phyloP scores from a whole-genome alignment of 2,329 filamentous ascomycete species.

The Apiospora koreana region DNA sequence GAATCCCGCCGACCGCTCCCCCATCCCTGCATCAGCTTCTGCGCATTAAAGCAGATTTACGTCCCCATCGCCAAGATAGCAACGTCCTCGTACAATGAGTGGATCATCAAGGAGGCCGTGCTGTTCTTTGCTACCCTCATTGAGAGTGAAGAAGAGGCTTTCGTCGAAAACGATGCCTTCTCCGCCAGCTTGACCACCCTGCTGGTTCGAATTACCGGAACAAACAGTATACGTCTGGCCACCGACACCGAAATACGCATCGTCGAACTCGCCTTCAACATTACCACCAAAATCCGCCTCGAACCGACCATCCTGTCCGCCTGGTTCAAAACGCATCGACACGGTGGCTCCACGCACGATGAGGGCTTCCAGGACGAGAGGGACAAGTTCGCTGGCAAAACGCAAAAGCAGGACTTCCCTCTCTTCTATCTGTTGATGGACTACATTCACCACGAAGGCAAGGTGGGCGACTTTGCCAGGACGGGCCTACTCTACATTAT shows the following conservation, averaged over 20 bases:
- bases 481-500: constrained; percentile 95
- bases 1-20: constrained; percentile 86
- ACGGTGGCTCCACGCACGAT: constrained; percentile 29
- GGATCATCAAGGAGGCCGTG: constrained; percentile 81
- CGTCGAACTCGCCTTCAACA: constrained; percentile 91
- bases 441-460: constrained; percentile 93
- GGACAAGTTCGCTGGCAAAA: constrained; percentile 78
- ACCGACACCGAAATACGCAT: constrained; percentile 84
- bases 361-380: constrained; percentile 48
- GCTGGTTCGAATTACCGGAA: constrained; percentile 74
- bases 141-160: constrained; percentile 94
- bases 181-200: constrained; percentile 86
- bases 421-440: constrained; percentile 95
- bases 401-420: constrained; percentile 90
- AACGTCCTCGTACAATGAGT: constrained; percentile 79
- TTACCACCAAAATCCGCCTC: constrained; percentile 92
- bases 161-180: constrained; percentile 84
- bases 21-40: constrained; percentile 89
- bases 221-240: constrained; percentile 71
- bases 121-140: constrained; percentile 88
- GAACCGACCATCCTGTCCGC: constrained; percentile 83
- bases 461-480: constrained; percentile 92
- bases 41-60: constrained; percentile 84
- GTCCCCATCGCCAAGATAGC: constrained; percentile 88
- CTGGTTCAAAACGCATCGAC: constrained; percentile 76